Evolutionary conservation across 805 yeast genomes (phyloP).

Genomic region (Metschnikowia henanensis): DNA sequence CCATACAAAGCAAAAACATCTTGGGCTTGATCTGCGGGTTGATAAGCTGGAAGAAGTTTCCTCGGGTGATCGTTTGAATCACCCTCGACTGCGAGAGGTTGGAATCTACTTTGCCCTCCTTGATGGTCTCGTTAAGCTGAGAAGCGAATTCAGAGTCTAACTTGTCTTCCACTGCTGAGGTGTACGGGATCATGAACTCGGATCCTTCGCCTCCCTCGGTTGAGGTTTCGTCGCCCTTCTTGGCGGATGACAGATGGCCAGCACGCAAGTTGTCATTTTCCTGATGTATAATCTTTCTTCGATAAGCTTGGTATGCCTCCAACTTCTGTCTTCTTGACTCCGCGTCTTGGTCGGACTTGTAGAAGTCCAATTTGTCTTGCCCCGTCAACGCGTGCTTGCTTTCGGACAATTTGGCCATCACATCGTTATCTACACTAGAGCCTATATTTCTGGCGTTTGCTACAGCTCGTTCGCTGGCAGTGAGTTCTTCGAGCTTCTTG

Average conservation of each 20-base stretch:
- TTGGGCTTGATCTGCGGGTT: slow-evolving; percentile 47
- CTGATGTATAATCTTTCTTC: slow-evolving; percentile 60
- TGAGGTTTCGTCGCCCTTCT: slow-evolving; percentile 2
- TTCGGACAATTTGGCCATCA: slow-evolving; percentile 31
- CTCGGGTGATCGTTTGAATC: slow-evolving; percentile 70
- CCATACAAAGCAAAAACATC: slow-evolving; percentile 76
- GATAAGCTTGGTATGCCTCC: slow-evolving; percentile 57
- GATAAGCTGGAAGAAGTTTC: slow-evolving; percentile 56
- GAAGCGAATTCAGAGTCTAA: slow-evolving; percentile 61
- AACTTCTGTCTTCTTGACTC: slow-evolving; percentile 48
- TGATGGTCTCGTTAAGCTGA: slow-evolving; percentile 50
- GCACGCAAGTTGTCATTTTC: slow-evolving; percentile 39
- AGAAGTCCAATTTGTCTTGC: slow-evolving; percentile 42
- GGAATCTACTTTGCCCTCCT: slow-evolving; percentile 54
- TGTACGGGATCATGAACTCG: slow-evolving; percentile 56
- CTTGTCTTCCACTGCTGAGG: slow-evolving; percentile 65
- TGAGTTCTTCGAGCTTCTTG: slow-evolving; percentile 51
- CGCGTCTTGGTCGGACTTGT: slow-evolving; percentile 47
- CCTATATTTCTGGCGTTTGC: slow-evolving; percentile 54
- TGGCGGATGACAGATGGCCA: slow-evolving; percentile 2
- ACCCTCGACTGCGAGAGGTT: slow-evolving; percentile 55
- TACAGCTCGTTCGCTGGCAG: slow-evolving; percentile 59
- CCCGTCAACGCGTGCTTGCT: slow-evolving; percentile 45
- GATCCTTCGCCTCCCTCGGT: slow-evolving; percentile 13
- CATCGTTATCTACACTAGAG: slow-evolving; percentile 31